Evolutionary conservation across 345 rosid genomes (phyloP).

Genomic region (Sisymbrium altissimum): DNA sequence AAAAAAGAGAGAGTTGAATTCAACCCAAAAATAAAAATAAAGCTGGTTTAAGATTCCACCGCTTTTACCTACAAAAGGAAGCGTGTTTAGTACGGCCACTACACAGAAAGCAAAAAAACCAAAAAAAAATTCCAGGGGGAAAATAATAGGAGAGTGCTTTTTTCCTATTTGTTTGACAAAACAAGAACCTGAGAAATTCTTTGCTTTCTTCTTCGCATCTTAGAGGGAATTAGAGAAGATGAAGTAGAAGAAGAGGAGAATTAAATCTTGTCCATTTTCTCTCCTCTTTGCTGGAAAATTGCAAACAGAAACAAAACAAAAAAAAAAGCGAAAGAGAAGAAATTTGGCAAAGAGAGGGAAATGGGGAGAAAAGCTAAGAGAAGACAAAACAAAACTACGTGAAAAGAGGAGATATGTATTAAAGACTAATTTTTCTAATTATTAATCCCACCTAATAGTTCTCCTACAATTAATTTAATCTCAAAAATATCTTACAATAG

Average conservation of each 20-base stretch:
- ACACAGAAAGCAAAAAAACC: not conserved
- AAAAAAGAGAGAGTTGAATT: conserved; percentile 4
- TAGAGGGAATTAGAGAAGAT: not conserved
- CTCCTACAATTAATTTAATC: not conserved
- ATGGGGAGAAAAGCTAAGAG: not conserved
- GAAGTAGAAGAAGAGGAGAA: conserved; percentile 1
- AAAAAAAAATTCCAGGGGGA: conserved; percentile 12
- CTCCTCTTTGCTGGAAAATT: conserved; percentile 19
- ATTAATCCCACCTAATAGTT: not conserved
- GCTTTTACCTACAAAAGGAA: conserved; percentile 24
- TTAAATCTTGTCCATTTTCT: not conserved
- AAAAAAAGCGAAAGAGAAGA: conserved; percentile 10
- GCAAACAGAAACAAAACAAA: not conserved
- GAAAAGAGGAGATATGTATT: conserved; percentile 20
- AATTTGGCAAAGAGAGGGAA: conserved; percentile 12
- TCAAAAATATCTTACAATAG: not conserved
- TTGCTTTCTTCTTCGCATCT: not conserved
- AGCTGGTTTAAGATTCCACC: conserved; percentile 20
- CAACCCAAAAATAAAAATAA: conserved; percentile 6
- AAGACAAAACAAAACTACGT: conserved; percentile 26
- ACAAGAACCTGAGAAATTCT: not conserved
- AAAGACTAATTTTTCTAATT: not conserved
- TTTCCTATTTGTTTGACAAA: not conserved
- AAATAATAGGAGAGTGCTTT: not conserved
- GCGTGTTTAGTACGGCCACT: conserved; percentile 37